Evolutionary conservation across 805 yeast genomes (phyloP).

Genomic region (Suhomyces prunicola): DNA sequence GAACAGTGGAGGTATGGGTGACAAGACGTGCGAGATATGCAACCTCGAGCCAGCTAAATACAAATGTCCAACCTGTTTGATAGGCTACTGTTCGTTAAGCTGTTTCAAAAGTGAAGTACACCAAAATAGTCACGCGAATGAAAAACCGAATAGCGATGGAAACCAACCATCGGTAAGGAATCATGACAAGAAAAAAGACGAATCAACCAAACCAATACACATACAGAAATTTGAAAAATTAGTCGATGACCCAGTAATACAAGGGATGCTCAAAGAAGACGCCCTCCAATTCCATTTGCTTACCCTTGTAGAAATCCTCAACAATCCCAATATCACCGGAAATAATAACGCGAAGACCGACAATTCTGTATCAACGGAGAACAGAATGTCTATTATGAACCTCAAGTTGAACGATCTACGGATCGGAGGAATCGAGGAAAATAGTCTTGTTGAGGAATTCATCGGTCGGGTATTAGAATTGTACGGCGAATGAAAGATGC

Average conservation of each 20-base stretch:
- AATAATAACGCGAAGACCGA: constrained; percentile 37
- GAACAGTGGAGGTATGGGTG: constrained; percentile 24
- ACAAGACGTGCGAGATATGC: constrained; percentile 27
- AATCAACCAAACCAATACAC: neutral
- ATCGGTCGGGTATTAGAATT: constrained; percentile 33
- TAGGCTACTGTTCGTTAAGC: constrained; percentile 51
- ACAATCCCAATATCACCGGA: constrained; percentile 41
- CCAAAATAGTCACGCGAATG: neutral
- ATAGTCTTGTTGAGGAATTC: constrained; percentile 70
- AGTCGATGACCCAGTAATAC: constrained; percentile 42
- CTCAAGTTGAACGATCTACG: constrained; percentile 60
- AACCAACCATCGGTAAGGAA: neutral
- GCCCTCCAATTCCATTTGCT: constrained; percentile 56
- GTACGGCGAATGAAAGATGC: neutral
- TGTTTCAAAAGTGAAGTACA: constrained; percentile 56
- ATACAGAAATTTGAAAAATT: constrained; percentile 20
- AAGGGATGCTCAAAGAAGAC: constrained; percentile 46
- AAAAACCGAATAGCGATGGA: neutral
- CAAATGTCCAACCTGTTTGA: constrained; percentile 53
- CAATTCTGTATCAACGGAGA: constrained; percentile 35
- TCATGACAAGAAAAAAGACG: neutral
- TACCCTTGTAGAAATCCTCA: constrained; percentile 45
- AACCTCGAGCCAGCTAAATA: constrained; percentile 40
- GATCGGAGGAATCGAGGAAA: constrained; percentile 62
- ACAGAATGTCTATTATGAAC: constrained; percentile 56